Percentiles rank a stretch among this genome's conserved stretches.
Evolutionary conservation across 73 alveolate species (phyloP).

Genomic region (Blepharisma stoltei): DNA sequence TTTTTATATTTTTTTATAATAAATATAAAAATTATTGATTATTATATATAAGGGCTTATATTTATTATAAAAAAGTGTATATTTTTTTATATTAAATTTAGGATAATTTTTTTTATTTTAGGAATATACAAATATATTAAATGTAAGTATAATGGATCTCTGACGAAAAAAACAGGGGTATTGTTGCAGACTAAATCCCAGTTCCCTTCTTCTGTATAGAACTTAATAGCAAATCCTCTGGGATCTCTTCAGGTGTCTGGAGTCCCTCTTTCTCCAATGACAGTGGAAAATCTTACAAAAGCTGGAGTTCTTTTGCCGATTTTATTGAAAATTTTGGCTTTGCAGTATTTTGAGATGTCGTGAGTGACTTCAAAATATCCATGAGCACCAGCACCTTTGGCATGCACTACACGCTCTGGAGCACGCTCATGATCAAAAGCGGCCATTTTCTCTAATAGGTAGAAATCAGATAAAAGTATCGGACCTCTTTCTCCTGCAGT

Average conservation of each 20-base stretch:
- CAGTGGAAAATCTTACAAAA: slow-evolving; percentile 82
- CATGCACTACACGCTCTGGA: slow-evolving; percentile 95
- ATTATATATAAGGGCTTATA: no score
- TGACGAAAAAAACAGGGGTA: slow-evolving; percentile 88
- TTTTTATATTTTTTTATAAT: no score
- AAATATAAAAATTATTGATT: no score
- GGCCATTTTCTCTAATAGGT: slow-evolving; percentile 82
- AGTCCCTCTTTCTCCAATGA: slow-evolving; percentile 86
- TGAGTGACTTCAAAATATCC: slow-evolving; percentile 87
- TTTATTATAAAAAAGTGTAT: no score
- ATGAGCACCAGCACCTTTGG: slow-evolving; percentile 94
- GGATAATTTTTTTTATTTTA: no score
- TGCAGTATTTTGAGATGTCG: slow-evolving; percentile 81
- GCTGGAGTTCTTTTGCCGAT: slow-evolving; percentile 89
- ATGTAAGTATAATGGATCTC: slow-evolving; percentile 87
- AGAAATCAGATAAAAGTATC: slow-evolving; percentile 65
- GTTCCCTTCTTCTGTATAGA: slow-evolving; percentile 93
- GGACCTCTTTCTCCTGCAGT: slow-evolving; percentile 93
- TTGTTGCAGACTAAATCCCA: slow-evolving; percentile 91
- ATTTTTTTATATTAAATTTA: no score
- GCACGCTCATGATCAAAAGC: slow-evolving; percentile 88
- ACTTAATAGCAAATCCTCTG: slow-evolving; percentile 88
- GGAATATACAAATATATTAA: no score
- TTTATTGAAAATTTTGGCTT: slow-evolving; percentile 73
- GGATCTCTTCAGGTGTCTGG: slow-evolving; percentile 90